Percentiles rank a stretch among this genome's conserved stretches.
Evolutionary conservation across 2,329 filamentous ascomycete genomes (phyloP).

Genomic region (Eurotiales sp.): DNA sequence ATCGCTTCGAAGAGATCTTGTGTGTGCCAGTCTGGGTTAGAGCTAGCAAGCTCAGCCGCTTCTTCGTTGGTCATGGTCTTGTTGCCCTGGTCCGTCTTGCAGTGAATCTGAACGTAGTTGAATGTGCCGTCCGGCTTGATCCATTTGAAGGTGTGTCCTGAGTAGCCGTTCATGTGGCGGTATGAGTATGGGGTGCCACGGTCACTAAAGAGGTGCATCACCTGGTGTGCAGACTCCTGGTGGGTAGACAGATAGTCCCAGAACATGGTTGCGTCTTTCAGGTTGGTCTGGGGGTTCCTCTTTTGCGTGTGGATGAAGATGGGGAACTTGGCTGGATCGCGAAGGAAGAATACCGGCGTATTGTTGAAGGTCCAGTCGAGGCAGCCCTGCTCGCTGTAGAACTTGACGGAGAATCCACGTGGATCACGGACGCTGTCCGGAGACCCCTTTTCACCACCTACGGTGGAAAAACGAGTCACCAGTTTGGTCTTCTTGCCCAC

Average conservation of each 20-base stretch:
- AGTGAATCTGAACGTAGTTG: slow-evolving; percentile 63
- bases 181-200: slow-evolving; percentile 63
- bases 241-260: slow-evolving; percentile 63
- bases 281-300: slow-evolving; percentile 66
- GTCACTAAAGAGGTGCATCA: slow-evolving; percentile 65
- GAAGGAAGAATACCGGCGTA: slow-evolving; percentile 71
- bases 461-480: slow-evolving; percentile 69
- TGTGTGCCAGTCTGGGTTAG: slow-evolving; percentile 61
- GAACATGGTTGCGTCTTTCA: slow-evolving; percentile 67
- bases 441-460: slow-evolving; percentile 69
- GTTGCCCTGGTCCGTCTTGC: slow-evolving; percentile 60
- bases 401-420: slow-evolving; percentile 69
- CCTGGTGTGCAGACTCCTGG: slow-evolving; percentile 60
- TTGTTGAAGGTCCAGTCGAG: slow-evolving; percentile 72
- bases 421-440: slow-evolving; percentile 70
- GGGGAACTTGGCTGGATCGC: slow-evolving; percentile 70
- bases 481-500: slow-evolving; percentile 67
- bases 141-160: slow-evolving; percentile 65
- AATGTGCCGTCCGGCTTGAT: slow-evolving; percentile 63
- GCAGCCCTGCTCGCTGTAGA: slow-evolving; percentile 70
- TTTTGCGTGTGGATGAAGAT: slow-evolving; percentile 73
- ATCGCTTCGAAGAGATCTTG: slow-evolving; percentile 65
- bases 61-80: slow-evolving; percentile 59
- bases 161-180: slow-evolving; percentile 66
- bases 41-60: slow-evolving; percentile 50